phyloP scores from a whole-genome alignment of 768 basidiomycete species.

The Exidia glandulosa region DNA sequence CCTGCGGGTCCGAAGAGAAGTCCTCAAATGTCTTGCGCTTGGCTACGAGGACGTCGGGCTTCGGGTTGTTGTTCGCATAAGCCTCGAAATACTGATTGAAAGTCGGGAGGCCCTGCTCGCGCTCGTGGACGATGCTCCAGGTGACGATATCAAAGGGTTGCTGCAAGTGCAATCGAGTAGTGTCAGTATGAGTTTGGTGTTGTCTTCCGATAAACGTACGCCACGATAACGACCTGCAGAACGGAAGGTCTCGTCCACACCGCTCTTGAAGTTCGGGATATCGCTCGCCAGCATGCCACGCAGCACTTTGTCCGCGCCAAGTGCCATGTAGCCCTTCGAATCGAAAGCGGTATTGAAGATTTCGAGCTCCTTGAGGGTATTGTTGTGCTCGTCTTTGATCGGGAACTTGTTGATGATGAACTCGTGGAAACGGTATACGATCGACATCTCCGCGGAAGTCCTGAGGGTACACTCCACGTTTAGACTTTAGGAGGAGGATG shows the following conservation, averaged over 20 bases:
- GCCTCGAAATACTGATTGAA: neutral
- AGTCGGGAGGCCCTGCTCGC: neutral
- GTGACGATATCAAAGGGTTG: neutral
- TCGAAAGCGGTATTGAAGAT: neutral
- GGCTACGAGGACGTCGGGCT: neutral
- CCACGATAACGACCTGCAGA: neutral
- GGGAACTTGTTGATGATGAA: slow-evolving; percentile 1
- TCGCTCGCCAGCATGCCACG: neutral
- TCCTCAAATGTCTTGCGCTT: neutral
- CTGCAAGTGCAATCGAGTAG: neutral
- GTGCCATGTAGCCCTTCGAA: neutral
- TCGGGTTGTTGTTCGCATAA: neutral
- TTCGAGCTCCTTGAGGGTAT: neutral
- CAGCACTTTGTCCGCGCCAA: neutral
- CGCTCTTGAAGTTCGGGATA: neutral
- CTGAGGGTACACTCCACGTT: neutral
- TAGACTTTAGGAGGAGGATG: neutral
- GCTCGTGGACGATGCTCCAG: neutral
- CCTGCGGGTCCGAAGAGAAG: neutral
- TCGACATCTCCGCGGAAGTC: neutral
- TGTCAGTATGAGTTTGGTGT: no score
- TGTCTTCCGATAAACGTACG: neutral
- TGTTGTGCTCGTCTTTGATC: neutral
- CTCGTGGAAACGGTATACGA: neutral
- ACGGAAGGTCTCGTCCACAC: neutral